Evolutionary conservation across 148 eudicot species (phyloP), one percentile per base, ranked within the genome.

Genomic region (Talinum fruticosum): DNA sequence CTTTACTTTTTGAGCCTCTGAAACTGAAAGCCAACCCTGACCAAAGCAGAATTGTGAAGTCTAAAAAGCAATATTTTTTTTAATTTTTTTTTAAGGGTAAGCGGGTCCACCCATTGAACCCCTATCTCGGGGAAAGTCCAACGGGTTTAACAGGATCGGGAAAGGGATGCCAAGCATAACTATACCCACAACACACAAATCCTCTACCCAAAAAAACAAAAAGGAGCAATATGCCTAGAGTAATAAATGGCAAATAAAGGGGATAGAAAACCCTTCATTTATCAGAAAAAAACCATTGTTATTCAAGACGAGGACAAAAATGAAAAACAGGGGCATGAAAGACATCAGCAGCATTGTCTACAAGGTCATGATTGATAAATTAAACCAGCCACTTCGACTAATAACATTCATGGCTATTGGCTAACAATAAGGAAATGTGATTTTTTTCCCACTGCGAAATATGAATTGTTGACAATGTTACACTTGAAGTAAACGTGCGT

Each of bases 401-500:
- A 47, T 66, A 47, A 67, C 59, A 49, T 73, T 53, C 67, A 76
- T 66, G 75, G 38, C 51, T 53, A 70, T 45, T 66, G 69, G 23
- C 34, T 65, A 61, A 49, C 78, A 70, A 13, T 10, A 59, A 61
- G 45, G 23, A 35, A 18, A 72, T n/a, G n/a, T n/a, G n/a, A n/a
- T n/a, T n/a, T n/a, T n/a, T n/a, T n/a, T n/a, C n/a, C n/a, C n/a
- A n/a, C n/a, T n/a, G n/a, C n/a, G n/a, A n/a, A n/a, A 77, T 73
- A 47, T n/a, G 67, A 66, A 54, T 68, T 10, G 29, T 32, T 24
- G 66, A 26, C 28, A 36, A 51, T 45, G 73, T 33, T 57, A 77
- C 30, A 45, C 33, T 76, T 28, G 37, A 59, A 24, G 79, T 7
- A 6, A 74, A 59, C 26, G 64, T 10, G 21, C 18, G 14, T 14